Base-by-base conservation (phyloP, 352 stramenopile genomes). In the Globisporangium carolinianum region DNA sequence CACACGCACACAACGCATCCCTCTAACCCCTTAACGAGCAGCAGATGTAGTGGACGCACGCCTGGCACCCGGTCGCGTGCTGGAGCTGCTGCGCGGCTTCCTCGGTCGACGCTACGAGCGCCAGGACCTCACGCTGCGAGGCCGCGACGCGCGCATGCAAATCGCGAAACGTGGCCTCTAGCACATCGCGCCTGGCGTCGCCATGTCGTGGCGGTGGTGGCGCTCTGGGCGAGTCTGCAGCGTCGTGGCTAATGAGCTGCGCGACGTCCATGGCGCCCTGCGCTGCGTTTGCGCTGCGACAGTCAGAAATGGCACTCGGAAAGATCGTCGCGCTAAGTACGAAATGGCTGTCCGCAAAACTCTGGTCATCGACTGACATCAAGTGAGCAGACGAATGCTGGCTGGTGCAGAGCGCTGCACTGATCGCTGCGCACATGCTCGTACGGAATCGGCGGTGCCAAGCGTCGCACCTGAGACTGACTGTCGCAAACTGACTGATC, bases 81-180 rank as follows among this genome's bases (percentile, higher is more conserved):
- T 68, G 53, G 14, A 80, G 67, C 57, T 81, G 65, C 11, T 76
- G 60, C n/a, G 63, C 66, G 5, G 67, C 67, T 14, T 61, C 24
- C 24, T 71, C 64, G 57, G 76, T 79, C 12, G 64, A 62, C 8
- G 55, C 42, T 15, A 60, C 60, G 39, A 83, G 62, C 32, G 65
- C 69, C 5, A 72, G 62, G 51, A 73, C 62, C 49, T 81, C 58
- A 36, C 67, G 55, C 62, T 79, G 75, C 6, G 81, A 57, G 11
- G 64, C 45, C 53, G 53, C 50, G n/a, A 83, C 67, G 7, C 59
- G 59, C 49, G 46, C 58, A 58, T 73, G 66, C 14, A 86, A 61
- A 17, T 71, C 45, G 46, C 53, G 42, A 43, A 37, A 46, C 47
- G 54, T 66, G 47, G 46, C 39, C 24, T 10, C 36, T 55, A 58